Evolutionary conservation across 1,139 yeast genomes (phyloP), one percentile per base, ranked within the genome.

Genomic region (Lodderomyces jiufengensis): DNA sequence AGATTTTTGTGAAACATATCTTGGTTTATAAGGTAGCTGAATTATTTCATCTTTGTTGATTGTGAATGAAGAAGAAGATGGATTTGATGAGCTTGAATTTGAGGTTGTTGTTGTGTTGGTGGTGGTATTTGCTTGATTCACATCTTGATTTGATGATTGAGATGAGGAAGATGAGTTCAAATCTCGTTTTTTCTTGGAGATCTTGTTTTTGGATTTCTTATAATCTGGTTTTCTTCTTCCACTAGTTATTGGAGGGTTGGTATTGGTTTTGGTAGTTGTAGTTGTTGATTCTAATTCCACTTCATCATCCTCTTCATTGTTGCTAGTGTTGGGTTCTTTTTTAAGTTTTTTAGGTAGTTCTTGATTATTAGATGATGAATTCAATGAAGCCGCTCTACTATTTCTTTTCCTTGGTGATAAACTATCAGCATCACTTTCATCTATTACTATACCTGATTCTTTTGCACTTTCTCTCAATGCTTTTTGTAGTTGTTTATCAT

Each of bases 21-120:
- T 73, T 10, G 97, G 96, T 48, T 79, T 84, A 31, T 88, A 82
- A 5, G 88, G 81, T 52, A 80, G 84, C 43, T 72, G 78, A 14
- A 78, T 46, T 46, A 65, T 48, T 50, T 70, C 71, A 24, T 67
- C 74, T 29, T 61, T 66, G 18, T 63, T 33, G 12, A 37, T 21
- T 14, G 43, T 37, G 11, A n/a, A 22, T 15, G 22, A 29, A 20
- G 24, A 22, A 8, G 22, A 13, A 8, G 24, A 23, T 8, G 29
- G 7, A 18, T 18, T 18, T 18, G 20, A 27, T 14, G 39, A 21
- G 4, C 34, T 9, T 9, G 43, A 29, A 9, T 25, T 29, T 2
- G 41, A 27, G 5, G 33, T 10, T 13, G 32, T 24, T n/a, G 20
- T 18, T 18, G 20, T 18, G 20, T 18, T 5, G 16, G 31, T 15